Conservation (phyloP, 306 rosid genomes). For the Mimosa bimucronata region DNA sequence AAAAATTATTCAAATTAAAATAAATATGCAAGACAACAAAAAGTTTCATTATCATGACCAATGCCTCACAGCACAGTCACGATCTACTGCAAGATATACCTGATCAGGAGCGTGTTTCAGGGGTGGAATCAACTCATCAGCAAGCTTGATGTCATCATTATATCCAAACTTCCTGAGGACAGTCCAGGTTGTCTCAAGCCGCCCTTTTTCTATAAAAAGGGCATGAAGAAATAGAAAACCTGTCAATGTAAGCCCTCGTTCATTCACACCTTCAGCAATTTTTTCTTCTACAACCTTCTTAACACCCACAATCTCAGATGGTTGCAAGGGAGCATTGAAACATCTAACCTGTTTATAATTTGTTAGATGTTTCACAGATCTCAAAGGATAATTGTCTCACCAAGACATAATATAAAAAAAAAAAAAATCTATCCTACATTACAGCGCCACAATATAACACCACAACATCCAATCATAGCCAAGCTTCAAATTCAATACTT, state of each 20-base stretch:
- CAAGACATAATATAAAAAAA: slow-evolving; percentile 30
- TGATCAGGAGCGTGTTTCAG: slow-evolving; percentile 77
- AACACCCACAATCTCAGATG: slow-evolving; percentile 89
- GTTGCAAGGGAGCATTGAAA: slow-evolving; percentile 97
- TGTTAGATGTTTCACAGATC: slow-evolving; percentile 30
- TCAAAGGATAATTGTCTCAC: not conserved
- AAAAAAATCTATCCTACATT: not conserved
- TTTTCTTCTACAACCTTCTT: slow-evolving; percentile 94
- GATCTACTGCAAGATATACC: slow-evolving; percentile 47
- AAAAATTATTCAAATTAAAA: not conserved
- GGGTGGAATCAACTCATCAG: slow-evolving; percentile 81
- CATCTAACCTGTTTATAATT: slow-evolving; percentile 80
- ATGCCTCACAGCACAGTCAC: not conserved
- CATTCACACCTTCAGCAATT: slow-evolving; percentile 95
- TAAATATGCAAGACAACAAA: not conserved
- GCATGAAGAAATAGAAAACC: slow-evolving; percentile 98
- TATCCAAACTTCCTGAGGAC: slow-evolving; percentile 97
- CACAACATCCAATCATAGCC: not conserved
- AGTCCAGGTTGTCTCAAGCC: slow-evolving; percentile 98
- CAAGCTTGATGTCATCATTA: slow-evolving; percentile 87
- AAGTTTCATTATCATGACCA: not conserved
- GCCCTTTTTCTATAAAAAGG: slow-evolving; percentile 93
- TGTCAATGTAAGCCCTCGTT: slow-evolving; percentile 93
- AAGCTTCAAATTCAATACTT: not conserved
- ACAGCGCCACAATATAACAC: not conserved